phyloP scores from a whole-genome alignment of 2,329 filamentous ascomycete species.

The Parastagonospora avenae region DNA sequence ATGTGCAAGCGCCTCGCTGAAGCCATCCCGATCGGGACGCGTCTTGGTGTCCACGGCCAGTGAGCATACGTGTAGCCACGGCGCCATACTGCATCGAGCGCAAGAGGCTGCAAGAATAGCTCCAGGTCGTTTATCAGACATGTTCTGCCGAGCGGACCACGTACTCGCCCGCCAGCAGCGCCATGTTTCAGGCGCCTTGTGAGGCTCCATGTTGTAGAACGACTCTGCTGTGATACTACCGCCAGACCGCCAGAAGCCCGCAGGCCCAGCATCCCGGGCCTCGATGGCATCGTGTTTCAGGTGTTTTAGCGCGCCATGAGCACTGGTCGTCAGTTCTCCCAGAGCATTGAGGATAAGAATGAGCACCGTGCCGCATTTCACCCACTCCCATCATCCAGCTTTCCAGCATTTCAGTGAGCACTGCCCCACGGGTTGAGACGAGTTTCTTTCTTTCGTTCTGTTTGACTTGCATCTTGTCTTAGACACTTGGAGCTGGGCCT shows the following conservation, averaged over 20 bases:
- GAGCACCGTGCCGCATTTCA: constrained; percentile 43
- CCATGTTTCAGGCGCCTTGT: constrained; percentile 45
- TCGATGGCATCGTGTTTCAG: constrained; percentile 48
- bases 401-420: constrained; percentile 33
- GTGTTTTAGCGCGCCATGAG: constrained; percentile 42
- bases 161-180: constrained; percentile 41
- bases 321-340: constrained; percentile 43
- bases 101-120: constrained; percentile 30
- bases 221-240: constrained; percentile 36
- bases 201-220: constrained; percentile 33
- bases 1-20: constrained; percentile 42
- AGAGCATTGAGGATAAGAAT: constrained; percentile 43
- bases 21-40: constrained; percentile 25
- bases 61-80: constrained; percentile 22
- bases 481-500: constrained; percentile 53
- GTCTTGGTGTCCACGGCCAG: constrained; percentile 29
- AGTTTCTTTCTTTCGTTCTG: constrained; percentile 40
- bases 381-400: constrained; percentile 24
- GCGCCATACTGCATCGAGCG: constrained; percentile 22
- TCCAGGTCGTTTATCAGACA: constrained; percentile 31
- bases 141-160: constrained; percentile 16
- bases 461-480: constrained; percentile 45
- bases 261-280: constrained; percentile 31
- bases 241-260: constrained; percentile 35
- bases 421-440: constrained; percentile 44